Evolutionary conservation across 805 yeast species (phyloP).

Genomic region (Candida vartiovaarae): DNA sequence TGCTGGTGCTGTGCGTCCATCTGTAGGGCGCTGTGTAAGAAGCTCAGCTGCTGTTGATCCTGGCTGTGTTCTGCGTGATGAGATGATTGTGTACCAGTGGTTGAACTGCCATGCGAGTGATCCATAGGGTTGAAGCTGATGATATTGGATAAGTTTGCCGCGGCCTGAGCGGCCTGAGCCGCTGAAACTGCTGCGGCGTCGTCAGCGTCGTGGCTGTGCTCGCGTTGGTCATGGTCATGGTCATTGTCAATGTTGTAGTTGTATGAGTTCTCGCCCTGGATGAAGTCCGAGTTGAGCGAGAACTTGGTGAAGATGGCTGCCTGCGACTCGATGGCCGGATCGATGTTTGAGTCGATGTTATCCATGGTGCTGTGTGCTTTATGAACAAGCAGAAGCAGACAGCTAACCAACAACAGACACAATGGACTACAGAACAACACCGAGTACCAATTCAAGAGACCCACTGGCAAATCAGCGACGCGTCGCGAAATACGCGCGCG

Average conservation of each 20-base stretch:
- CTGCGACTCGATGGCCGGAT: conserved; percentile 19
- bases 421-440: not conserved
- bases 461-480: too few relatives aligned
- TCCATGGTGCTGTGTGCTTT: too few relatives aligned
- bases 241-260: conserved; percentile 7
- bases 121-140: conserved; percentile 18
- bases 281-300: conserved; percentile 7
- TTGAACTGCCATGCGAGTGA: not conserved
- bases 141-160: conserved; percentile 20
- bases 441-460: not conserved
- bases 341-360: conserved; percentile 18
- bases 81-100: too few relatives aligned
- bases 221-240: conserved; percentile 1
- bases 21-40: conserved; percentile 10
- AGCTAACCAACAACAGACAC: too few relatives aligned
- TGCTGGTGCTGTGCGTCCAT: not conserved
- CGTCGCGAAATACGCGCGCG: too few relatives aligned
- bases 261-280: not conserved
- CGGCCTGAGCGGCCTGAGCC: conserved; percentile 20
- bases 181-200: conserved; percentile 3
- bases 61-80: not conserved
- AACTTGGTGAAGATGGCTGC: conserved; percentile 16
- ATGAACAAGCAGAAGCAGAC: too few relatives aligned
- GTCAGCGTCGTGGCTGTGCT: not conserved
- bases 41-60: conserved; percentile 7